Conservation (phyloP, 805 yeast species). For the Saturnispora dispora region DNA sequence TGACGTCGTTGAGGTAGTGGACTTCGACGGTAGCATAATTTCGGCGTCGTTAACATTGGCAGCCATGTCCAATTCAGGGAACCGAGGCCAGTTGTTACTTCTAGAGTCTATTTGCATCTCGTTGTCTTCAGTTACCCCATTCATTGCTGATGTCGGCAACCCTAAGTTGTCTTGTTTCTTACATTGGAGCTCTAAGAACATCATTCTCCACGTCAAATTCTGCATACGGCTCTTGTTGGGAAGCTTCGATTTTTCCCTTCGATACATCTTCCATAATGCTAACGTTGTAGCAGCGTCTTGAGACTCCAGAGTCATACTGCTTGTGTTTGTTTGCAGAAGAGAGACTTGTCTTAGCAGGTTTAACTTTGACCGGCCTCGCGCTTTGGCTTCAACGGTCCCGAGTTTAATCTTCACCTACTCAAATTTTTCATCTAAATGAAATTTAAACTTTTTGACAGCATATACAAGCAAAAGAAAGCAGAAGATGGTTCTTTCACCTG, state of each 20-base stretch:
- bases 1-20: conserved; percentile 2
- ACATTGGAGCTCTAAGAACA: conserved; percentile 39
- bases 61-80: conserved; percentile 24
- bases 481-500: conserved; percentile 58
- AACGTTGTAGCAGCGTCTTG: conserved; percentile 28
- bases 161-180: neutral
- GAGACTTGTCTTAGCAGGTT: neutral
- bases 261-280: conserved; percentile 74
- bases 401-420: neutral
- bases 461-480: neutral
- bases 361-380: neutral
- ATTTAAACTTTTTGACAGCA: neutral
- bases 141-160: neutral
- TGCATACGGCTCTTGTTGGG: conserved; percentile 75
- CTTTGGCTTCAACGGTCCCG: neutral
- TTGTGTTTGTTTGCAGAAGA: neutral
- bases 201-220: conserved; percentile 81
- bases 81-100: conserved; percentile 27
- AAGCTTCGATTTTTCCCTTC: conserved; percentile 61
- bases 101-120: conserved; percentile 9
- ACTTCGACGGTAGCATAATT: neutral
- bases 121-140: neutral
- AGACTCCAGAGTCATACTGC: conserved; percentile 4
- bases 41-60: conserved; percentile 1
- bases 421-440: neutral